phyloP scores from a whole-genome alignment of 1,284 basidiomycete species.

The Anthracocystis panici-leucophaei region DNA sequence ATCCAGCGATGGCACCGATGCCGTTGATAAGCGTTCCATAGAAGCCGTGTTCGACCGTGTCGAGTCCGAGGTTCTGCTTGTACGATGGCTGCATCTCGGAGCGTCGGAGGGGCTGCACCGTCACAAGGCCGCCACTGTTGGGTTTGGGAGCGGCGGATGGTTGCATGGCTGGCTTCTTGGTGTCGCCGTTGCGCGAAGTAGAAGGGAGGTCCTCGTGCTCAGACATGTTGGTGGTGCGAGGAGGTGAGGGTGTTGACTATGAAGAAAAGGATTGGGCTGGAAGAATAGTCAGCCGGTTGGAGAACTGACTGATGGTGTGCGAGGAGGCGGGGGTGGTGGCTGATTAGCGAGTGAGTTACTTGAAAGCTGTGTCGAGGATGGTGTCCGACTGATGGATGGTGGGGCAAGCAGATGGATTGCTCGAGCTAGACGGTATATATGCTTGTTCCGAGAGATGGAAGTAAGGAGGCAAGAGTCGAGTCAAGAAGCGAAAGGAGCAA shows the following conservation, averaged over 20 bases:
- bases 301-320: background rate
- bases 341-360: too few species aligned
- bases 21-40: slow-evolving; percentile 61
- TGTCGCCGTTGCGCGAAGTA: slow-evolving; percentile 16
- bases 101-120: slow-evolving; percentile 82
- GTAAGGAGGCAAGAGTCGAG: background rate
- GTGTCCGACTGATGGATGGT: too few species aligned
- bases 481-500: background rate
- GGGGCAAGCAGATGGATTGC: background rate
- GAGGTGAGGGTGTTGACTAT: background rate
- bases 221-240: slow-evolving; percentile 15
- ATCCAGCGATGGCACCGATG: slow-evolving; percentile 49
- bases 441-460: slow-evolving; percentile 7
- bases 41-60: slow-evolving; percentile 52
- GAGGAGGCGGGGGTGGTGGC: too few species aligned
- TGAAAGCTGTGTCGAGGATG: too few species aligned
- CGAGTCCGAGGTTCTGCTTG: slow-evolving; percentile 60
- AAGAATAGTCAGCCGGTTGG: too few species aligned
- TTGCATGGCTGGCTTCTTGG: slow-evolving; percentile 22
- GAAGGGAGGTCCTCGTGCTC: slow-evolving; percentile 18
- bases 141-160: slow-evolving; percentile 10
- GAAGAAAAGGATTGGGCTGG: background rate
- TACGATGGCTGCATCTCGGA: slow-evolving; percentile 72
- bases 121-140: slow-evolving; percentile 32
- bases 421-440: slow-evolving; percentile 7